Evolutionary conservation across 106 monocot genomes (phyloP).

Genomic region (Ottelia alismoides): DNA sequence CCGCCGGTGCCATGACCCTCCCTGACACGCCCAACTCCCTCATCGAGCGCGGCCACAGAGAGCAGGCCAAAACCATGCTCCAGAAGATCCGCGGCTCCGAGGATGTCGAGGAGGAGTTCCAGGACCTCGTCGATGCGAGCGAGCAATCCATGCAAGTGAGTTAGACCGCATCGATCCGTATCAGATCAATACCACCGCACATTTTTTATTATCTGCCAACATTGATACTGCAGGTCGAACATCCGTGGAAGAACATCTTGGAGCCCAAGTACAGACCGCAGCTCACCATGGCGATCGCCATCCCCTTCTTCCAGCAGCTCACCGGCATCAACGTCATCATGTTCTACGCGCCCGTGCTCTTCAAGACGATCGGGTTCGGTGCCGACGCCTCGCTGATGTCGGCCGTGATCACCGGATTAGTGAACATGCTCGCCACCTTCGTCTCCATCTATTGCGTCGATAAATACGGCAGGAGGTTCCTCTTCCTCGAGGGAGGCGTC

Average conservation of each 20-base stretch:
- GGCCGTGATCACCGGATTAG: constrained; percentile 7
- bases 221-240: not conserved
- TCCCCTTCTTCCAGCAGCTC: constrained; percentile 21
- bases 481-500: constrained; percentile 2
- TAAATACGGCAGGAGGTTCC: not conserved
- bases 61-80: constrained; percentile 6
- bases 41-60: constrained; percentile 3
- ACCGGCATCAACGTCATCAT: constrained; percentile 18
- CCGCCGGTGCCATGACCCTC: not conserved
- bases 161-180: too few relatives aligned
- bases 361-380: constrained; percentile 7
- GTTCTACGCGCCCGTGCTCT: constrained; percentile 15
- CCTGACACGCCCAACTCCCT: constrained; percentile 5
- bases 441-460: constrained; percentile 8
- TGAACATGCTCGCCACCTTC: constrained; percentile 1
- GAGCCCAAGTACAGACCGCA: constrained; percentile 2
- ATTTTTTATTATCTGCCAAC: too few relatives aligned
- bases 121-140: not conserved
- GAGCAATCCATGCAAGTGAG: too few relatives aligned
- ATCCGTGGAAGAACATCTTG: constrained; percentile 2
- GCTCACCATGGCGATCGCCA: constrained; percentile 6
- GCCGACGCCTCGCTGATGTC: constrained; percentile 9
- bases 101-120: constrained; percentile 8
- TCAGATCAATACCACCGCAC: too few relatives aligned
- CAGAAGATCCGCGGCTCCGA: constrained; percentile 7